Base-by-base conservation (phyloP, 2,329 filamentous ascomycete species). In the Stachybotrys elegans region DNA sequence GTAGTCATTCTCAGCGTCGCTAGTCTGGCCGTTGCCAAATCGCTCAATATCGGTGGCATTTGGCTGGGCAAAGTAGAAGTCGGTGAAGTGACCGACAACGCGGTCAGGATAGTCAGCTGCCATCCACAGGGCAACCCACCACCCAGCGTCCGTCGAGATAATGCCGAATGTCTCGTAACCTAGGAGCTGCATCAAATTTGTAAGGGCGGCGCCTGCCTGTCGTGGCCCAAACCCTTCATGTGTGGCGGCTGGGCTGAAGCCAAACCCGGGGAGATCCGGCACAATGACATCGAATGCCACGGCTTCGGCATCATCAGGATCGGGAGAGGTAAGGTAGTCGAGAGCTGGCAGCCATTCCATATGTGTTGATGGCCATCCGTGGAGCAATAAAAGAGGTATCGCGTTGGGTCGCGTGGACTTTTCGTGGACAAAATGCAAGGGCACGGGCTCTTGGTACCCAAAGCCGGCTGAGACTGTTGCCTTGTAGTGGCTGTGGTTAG, bases 81-180 rank as follows among this genome's bases (percentile, higher is more conserved):
- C 69, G 2, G 62, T 64, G 0, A 64, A 52, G 21, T 21, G 68
- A 13, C 53, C 72, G 34, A 60, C 56, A 6, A 56, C 51, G 43
- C 49, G 37, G 19, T 19, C 25, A 4, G 29, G 34, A 5, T 38
- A 29, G 8, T 31, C 32, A 9, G 27, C 34, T 17, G 19, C 22
- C 44, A 43, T 43, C 21, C 19, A 39, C 21, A 46, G 19, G 13
- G n/a, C 32, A 2, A 43, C 35, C 21, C 23, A 38, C 40, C 40
- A 43, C 22, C 44, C 44, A 8, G 43, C 3, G 29, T 46, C 44
- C 5, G 44, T 46, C 9, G 27, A 22, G 4, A 40, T 42, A 19
- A 47, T 20, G 35, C 45, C 45, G 29, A 43, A 46, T 7, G 20
- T 9, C 5, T 43, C 44, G 20, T 46, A 46, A 16, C 44, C 44